A percentile compares a stretch with the other conserved stretches of the same genome.
These are phyloP conservation scores for Cicer pinnatifidum DNA, from an alignment of 306 rosid genomes.

Conservation along the genomic window DNA sequence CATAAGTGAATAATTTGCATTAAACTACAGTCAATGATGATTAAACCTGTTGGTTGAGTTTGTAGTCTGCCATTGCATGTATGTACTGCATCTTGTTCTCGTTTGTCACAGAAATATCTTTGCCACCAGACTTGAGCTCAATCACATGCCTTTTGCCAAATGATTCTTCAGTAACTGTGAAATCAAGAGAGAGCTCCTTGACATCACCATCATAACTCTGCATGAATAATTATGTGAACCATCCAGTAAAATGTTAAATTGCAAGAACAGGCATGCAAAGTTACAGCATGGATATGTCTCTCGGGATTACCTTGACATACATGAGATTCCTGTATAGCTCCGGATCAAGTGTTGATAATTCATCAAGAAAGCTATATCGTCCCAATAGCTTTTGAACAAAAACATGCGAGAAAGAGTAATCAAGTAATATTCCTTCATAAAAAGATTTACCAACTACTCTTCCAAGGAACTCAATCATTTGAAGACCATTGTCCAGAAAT, in stretches of 20 bases:
- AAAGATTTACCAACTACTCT: conserved; percentile 98
- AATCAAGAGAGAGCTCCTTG: conserved; percentile 84
- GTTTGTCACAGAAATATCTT: conserved; percentile 77
- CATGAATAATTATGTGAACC: conserved; percentile 50
- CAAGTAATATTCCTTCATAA: conserved; percentile 95
- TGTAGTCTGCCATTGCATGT: conserved; percentile 95
- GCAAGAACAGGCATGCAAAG: conserved; percentile 38
- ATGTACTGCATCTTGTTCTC: conserved; percentile 96
- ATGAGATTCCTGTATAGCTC: conserved; percentile 90
- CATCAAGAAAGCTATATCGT: conserved; percentile 94
- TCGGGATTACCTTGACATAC: conserved; percentile 85
- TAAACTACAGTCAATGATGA: conserved; percentile 40
- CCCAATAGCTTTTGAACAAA: conserved; percentile 93
- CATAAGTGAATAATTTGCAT: conserved; percentile 33
- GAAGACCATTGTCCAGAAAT: conserved; percentile 86
- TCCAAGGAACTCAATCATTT: conserved; percentile 98
- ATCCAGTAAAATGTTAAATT: conserved; percentile 19
- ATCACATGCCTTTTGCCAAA: conserved; percentile 72
- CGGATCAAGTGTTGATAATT: conserved; percentile 92
- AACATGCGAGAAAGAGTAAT: conserved; percentile 93
- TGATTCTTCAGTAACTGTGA: conserved; percentile 96
- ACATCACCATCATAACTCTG: conserved; percentile 89
- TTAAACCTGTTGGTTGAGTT: conserved; percentile 91
- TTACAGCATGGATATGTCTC: conserved; percentile 30
- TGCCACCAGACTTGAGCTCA: conserved; percentile 93